phyloP scores from a whole-genome alignment of 805 yeast genomes.

The Myxozyma geophila region DNA sequence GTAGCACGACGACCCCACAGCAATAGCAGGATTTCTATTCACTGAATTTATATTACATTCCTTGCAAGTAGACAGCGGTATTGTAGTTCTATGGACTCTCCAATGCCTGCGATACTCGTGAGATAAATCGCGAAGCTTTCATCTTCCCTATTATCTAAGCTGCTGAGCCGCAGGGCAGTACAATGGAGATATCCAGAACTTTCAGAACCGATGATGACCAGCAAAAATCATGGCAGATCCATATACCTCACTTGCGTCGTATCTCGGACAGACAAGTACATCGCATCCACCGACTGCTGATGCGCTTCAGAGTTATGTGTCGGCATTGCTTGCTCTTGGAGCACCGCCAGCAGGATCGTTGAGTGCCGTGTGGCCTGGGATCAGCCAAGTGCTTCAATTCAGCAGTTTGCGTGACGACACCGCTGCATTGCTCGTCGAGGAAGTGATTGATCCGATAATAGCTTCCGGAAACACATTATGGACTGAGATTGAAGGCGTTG shows the following conservation, averaged over 20 bases:
- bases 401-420: conserved; percentile 1
- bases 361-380: conserved; percentile 31
- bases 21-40: too few species aligned
- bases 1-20: too few species aligned
- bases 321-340: conserved; percentile 16
- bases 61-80: too few species aligned
- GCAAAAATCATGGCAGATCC: conserved; percentile 15
- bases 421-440: conserved; percentile 23
- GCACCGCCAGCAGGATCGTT: conserved; percentile 23
- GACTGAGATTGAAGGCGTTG: conserved; percentile 13
- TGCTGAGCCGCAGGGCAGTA: not conserved
- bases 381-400: conserved; percentile 17
- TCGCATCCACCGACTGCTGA: conserved; percentile 4
- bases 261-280: conserved; percentile 6
- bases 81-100: too few species aligned
- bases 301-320: conserved; percentile 14
- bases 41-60: too few species aligned
- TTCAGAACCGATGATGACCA: too few species aligned
- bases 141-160: not conserved
- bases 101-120: too few species aligned
- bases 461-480: conserved; percentile 14
- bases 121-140: not conserved
- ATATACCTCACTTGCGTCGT: conserved; percentile 12
- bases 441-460: conserved; percentile 27
- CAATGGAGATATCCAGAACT: too few species aligned